Conservation (phyloP, 176 grass and related monocot genomes). For the Themeda triandra region DNA sequence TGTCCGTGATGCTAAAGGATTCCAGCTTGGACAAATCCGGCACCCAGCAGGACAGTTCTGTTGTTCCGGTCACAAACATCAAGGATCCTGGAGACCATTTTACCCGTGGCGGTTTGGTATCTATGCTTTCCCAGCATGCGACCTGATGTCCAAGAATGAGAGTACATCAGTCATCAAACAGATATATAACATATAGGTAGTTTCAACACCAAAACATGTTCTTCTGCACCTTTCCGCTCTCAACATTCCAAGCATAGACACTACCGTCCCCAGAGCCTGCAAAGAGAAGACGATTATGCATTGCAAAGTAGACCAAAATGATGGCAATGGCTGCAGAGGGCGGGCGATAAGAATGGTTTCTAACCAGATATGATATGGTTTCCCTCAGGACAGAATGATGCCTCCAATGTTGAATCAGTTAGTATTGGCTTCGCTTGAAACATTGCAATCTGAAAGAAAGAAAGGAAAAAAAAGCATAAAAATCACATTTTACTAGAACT, state of each 20-base stretch:
- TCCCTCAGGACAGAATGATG: constrained; percentile 96
- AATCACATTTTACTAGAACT: background rate
- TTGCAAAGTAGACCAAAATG: background rate
- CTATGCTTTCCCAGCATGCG: constrained; percentile 81
- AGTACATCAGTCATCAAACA: background rate
- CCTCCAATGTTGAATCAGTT: constrained; percentile 71
- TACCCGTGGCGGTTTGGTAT: constrained; percentile 77
- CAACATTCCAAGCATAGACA: constrained; percentile 92
- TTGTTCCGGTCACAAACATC: constrained; percentile 85
- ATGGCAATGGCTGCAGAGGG: background rate
- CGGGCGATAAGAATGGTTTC: background rate
- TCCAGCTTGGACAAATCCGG: constrained; percentile 88
- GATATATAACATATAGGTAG: background rate
- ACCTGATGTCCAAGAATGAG: constrained; percentile 43
- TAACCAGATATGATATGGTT: constrained; percentile 88
- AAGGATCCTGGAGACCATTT: constrained; percentile 82
- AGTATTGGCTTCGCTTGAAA: constrained; percentile 81
- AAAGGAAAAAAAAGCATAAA: background rate
- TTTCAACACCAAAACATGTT: background rate
- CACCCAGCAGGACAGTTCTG: constrained; percentile 93
- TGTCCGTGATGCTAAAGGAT: constrained; percentile 36
- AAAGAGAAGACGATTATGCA: background rate
- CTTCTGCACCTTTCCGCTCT: constrained; percentile 64
- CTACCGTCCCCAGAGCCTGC: constrained; percentile 93
- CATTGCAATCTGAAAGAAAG: constrained; percentile 49